Base-by-base conservation (phyloP, 805 yeast genomes). In the Saturnispora bothae region DNA sequence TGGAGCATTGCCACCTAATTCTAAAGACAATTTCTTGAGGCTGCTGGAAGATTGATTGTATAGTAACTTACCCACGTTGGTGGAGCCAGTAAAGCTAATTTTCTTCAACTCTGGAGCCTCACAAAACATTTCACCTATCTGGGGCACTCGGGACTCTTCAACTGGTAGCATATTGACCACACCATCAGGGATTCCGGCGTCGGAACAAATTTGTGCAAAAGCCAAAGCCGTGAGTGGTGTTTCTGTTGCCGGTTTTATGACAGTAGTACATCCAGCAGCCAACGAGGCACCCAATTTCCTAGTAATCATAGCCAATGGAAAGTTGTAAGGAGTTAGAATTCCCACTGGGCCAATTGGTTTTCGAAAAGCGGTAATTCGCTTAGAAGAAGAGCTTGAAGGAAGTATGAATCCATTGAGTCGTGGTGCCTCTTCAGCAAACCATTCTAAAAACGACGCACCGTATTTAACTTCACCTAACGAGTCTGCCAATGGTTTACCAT, bases 371-470 rank as follows among this genome's bases (percentile, higher is more conserved):
- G 73, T 47, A 39, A 81, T 75, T 39, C 76, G 63, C 49, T 61
- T 65, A 18, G 54, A 44, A 1, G 72, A 56, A 40, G 58, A 61
- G 33, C 66, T 61, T 2, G 84, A 72, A n/a, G 70, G 68, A 39
- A 81, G 71, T 5, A 69, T 56, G 43, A 73, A 76, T 5, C 89
- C 92, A 40, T 71, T 61, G 15, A 70, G 54, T 42, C 86, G 67
- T n/a, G 84, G 79, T 3, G 89, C 88, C 47, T 76, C 83, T 52
- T 79, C 88, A 21, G 89, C 69, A 55, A 75, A 86, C 95, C 96
- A 88, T 53, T 83, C 84, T 53, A 83, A 76, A 56, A 80, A 86
- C 9, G 81, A 70, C 1, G 85, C 83, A 7, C 83, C 77, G 47
- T 77, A 76, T 29, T 50, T 51, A 16, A 82, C 69, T 53, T 83